A percentile compares a stretch with the other conserved stretches of the same genome.
phyloP scores from a whole-genome alignment of 129 eudicot species.

The Centrapalus pauciflorus region DNA sequence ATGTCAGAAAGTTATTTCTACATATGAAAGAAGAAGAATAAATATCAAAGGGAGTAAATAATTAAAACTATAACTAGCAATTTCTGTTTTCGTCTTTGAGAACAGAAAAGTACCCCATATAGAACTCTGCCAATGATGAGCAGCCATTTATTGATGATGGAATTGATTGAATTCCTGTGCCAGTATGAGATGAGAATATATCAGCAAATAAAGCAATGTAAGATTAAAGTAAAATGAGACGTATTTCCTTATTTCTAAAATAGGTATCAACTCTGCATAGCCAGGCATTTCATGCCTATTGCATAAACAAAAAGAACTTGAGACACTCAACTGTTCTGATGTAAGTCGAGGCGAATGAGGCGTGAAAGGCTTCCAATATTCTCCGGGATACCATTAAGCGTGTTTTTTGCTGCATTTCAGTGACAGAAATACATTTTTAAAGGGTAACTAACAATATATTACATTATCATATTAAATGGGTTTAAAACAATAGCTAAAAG shows the following conservation, averaged over 20 bases:
- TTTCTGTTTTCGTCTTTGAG: background rate
- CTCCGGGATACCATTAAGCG: constrained; percentile 61
- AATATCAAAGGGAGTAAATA: background rate
- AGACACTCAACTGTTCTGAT: constrained; percentile 80
- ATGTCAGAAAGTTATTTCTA: constrained; percentile 72
- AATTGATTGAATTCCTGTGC: constrained; percentile 70
- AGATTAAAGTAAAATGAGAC: background rate
- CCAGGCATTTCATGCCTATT: background rate
- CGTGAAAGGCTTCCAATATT: constrained; percentile 79
- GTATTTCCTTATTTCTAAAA: background rate
- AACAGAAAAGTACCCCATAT: constrained; percentile 58
- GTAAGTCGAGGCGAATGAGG: constrained; percentile 85
- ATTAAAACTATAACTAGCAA: background rate
- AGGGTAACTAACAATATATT: background rate
- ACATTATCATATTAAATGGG: background rate
- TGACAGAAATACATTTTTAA: background rate
- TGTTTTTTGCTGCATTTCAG: constrained; percentile 63
- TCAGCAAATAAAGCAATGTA: background rate
- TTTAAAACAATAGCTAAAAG: background rate
- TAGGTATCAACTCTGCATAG: background rate
- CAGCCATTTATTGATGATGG: constrained; percentile 86
- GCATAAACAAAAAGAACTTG: background rate
- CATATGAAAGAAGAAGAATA: constrained; percentile 8
- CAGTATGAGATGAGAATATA: constrained; percentile 8
- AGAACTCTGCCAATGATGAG: constrained; percentile 72